Base-by-base conservation (phyloP, 345 rosid genomes). In the Gossypioides kirkii region DNA sequence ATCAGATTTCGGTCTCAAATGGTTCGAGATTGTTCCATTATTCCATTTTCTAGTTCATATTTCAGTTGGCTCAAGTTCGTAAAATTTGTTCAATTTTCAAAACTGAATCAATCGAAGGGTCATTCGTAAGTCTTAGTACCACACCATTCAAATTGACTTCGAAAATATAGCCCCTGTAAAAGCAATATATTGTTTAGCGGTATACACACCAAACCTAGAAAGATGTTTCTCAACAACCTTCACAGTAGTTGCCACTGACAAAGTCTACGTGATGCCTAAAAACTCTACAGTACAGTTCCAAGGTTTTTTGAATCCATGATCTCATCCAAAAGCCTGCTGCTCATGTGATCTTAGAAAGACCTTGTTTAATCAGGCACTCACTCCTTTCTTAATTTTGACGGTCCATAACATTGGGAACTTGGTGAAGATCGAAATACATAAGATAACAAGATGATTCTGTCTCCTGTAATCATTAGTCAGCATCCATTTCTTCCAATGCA, bases 401-500 rank as follows among this genome's bases (percentile, higher is more conserved):
- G 16, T 62, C 47, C 46, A n/a, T 1, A n/a, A 62, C 46, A 62
- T 17, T 3, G 8, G 42, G 8, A 47, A 25, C 41, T 46, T 46
- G 8, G 41, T 22, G 46, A 22, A 54, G 22, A 70, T 55, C 3
- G 14, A 16, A 56, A 55, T 13, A 55, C 20, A 55, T 13, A 38
- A 11, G 32, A 38, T 1, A 55, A 18, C 73, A 53, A 10, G 26
- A 38, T 8, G 12, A 55, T 55, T 13, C 20, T 16, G 53, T 14
- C 13, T 17, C 18, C 61, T 3, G 9, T 42, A 42, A 54, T 12
- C n/a, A 50, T 77, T 77, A 94, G 83, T 94, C 99, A 17, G 98
- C 98, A 84, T 94, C 98, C 97, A 94, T 94, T 80, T 94, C 98
- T 82, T 94, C 98, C 42, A 94, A 86, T 1, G 98, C 98, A 49